Evolutionary conservation across 2,329 filamentous ascomycete genomes (phyloP).

Genomic region (Botryotinia convoluta): DNA sequence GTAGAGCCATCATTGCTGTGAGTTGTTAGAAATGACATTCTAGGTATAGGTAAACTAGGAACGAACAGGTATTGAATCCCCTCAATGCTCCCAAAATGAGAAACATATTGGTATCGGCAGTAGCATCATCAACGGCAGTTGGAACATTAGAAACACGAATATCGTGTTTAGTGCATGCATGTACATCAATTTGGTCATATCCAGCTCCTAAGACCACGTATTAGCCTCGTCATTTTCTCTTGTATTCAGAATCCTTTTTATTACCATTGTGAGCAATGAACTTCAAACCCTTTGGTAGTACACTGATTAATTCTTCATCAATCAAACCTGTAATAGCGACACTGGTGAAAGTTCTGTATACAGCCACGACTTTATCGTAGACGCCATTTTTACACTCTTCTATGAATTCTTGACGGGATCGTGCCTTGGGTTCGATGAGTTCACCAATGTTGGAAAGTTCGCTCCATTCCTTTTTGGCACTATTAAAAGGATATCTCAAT

Average conservation of each 20-base stretch:
- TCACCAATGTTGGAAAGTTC: constrained; percentile 60
- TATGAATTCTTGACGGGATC: constrained; percentile 64
- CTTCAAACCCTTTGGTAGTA: constrained; percentile 51
- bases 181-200: constrained; percentile 78
- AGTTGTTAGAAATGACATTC: not conserved
- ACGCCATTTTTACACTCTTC: constrained; percentile 62
- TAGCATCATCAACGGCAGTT: constrained; percentile 77
- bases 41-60: no score
- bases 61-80: constrained; percentile 58
- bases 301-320: constrained; percentile 66
- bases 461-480: constrained; percentile 65
- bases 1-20: constrained; percentile 58
- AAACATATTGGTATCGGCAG: constrained; percentile 78
- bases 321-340: constrained; percentile 63
- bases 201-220: constrained; percentile 59
- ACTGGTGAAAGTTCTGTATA: constrained; percentile 70
- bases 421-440: constrained; percentile 60
- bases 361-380: constrained; percentile 62
- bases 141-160: constrained; percentile 78
- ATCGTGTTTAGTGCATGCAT: constrained; percentile 63
- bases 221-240: not conserved
- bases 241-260: constrained; percentile 24
- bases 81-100: constrained; percentile 77
- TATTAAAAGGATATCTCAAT: constrained; percentile 38
- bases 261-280: constrained; percentile 61